Base-by-base conservation (phyloP, 2,329 filamentous ascomycete species). In the Trichoderma lentiforme region DNA sequence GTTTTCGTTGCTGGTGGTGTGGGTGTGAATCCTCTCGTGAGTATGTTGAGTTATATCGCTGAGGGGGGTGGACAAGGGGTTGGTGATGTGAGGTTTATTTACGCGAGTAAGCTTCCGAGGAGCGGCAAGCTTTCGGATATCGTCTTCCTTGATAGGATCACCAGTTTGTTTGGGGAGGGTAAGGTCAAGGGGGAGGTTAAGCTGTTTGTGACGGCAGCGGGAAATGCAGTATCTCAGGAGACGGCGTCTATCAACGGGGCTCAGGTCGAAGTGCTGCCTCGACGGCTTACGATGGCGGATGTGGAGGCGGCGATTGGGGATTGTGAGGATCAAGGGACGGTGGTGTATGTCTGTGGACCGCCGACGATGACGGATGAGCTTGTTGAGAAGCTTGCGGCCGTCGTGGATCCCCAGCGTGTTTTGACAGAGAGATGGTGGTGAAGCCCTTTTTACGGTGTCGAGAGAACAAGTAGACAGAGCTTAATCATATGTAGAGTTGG, bases 1-100 rank as follows among this genome's bases (percentile, higher is more conserved):
- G 87, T 97, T 4, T 90, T 97, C 73, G 85, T 97, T 15, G 93
- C 93, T 0, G 93, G 93, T 1, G 94, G 93, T 1, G 90, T 97
- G 26, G 93, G 94, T 0, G 91, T 97, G 71, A 97, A 97, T 76
- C 93, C 93, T 0, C 82, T 95, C 6, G 87, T 94, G 71, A 93
- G 92, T 70, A 95, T 95, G 79, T 82, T 94, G 63, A 85, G 88
- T 18, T 86, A 87, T 73, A 82, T 94, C 7, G 84, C 84, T 28
- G 82, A 82, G 3, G 62, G 72, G 6, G 26, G 36, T 21, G 14
- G 70, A 71, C 12, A 15, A 1, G 47, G 21, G 4, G 36, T 21
- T 5, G 6, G 80, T 11, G 81, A 87, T 15, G 86, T 93, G 18
- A 83, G 85, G 56, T 84, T 94, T 71, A 75, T 95, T 36, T 95